These are phyloP conservation scores for Citrus australasica DNA, from an alignment of 345 rosid genomes.

Conservation along the genomic window DNA sequence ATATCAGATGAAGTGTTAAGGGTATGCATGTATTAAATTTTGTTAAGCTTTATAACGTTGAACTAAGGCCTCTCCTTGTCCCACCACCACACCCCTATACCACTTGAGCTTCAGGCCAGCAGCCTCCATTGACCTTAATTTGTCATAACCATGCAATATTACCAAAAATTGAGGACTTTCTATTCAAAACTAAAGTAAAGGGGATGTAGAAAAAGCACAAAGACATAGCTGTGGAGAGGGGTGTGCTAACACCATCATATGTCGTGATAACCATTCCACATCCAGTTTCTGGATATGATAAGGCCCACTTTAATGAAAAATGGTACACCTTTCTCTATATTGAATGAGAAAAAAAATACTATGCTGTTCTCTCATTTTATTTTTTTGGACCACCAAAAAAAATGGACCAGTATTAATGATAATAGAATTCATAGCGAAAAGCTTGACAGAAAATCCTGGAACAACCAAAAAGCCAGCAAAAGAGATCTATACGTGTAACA, in stretches of 20 bases:
- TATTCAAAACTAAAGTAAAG: background rate
- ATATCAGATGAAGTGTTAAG: background rate
- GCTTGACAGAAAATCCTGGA: background rate
- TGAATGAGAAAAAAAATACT: background rate
- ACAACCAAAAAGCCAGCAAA: background rate
- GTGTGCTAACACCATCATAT: background rate
- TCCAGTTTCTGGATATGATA: background rate
- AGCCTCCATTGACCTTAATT: background rate
- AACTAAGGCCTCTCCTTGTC: background rate
- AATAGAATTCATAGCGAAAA: background rate
- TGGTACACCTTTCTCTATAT: background rate
- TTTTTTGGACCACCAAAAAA: background rate
- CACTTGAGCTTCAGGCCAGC: background rate
- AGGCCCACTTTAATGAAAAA: background rate
- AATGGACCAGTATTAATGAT: background rate
- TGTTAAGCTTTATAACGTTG: background rate
- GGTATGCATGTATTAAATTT: background rate
- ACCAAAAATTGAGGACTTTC: background rate
- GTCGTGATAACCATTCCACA: background rate
- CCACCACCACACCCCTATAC: background rate
- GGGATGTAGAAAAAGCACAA: background rate
- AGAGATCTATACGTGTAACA: background rate
- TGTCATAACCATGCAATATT: background rate
- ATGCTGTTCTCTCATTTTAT: background rate
- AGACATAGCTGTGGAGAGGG: background rate